Base-by-base conservation (phyloP, 1,284 basidiomycete species). In the Pseudozyma pruni region DNA sequence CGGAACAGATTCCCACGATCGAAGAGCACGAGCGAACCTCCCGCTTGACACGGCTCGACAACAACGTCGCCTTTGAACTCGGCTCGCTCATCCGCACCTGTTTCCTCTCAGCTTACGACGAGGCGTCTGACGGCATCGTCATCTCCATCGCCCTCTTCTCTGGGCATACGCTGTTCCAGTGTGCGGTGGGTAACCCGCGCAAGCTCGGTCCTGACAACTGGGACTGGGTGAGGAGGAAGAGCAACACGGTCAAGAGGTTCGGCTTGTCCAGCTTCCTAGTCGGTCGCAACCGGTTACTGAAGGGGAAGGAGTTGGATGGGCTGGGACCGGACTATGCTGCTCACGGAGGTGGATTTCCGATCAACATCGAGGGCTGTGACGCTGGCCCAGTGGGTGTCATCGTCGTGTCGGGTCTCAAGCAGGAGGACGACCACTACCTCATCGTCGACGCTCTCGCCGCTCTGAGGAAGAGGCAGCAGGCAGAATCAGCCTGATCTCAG, bases 301-400 rank as follows among this genome's bases (percentile, higher is more conserved):
- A 66, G 33, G 58, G 62, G n/a, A 66, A 67, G 17, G 52, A 60
- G 22, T 42, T 75, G 7, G 66, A 75, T 35, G 61, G 63, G 3
- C 37, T 75, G n/a, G 73, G 73, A 10, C 25, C 43, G 5, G 72
- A 74, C 11, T 74, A 63, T 22, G 74, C 74, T 14, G 74, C 74
- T 2, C 74, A 76, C 23, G 74, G 74, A 4, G 74, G 74, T 13
- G 71, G 51, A 1, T 74, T 72, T 29, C 71, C 74, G 1, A 54
- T 75, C 43, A 37, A 49, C 19, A 37, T 76, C 25, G 35, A 49
- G n/a, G 56, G 51, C 0, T 22, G 43, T 16, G 37, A 39, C 13
- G 46, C 53, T 0, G 71, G 51, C 2, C 69, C 69, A 0, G 54
- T 64, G 8, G 75, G 68, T 14, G 63, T 49, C 10, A 45, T 74